A percentile compares a stretch with the other conserved stretches of the same genome.
These are phyloP conservation scores for Tulasnella sp. DNA, from an alignment of 768 basidiomycete species.

Conservation along the genomic window DNA sequence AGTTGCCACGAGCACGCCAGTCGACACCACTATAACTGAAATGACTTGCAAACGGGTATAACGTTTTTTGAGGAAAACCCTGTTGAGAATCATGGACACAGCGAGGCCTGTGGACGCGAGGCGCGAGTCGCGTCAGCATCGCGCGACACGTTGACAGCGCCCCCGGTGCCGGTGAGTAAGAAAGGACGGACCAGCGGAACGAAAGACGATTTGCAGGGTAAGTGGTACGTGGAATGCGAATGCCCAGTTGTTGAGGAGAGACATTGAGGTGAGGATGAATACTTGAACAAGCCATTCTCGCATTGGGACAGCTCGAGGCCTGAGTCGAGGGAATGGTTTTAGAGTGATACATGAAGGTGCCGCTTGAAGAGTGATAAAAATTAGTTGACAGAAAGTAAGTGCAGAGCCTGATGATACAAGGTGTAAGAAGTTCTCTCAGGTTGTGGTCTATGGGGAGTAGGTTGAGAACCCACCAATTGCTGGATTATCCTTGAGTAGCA, in stretches of 20 bases:
- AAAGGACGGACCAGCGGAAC: constrained; percentile 63
- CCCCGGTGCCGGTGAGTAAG: not conserved
- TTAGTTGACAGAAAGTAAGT: constrained; percentile 79
- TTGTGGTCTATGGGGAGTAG: not conserved
- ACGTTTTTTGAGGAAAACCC: constrained; percentile 51
- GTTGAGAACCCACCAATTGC: constrained; percentile 50
- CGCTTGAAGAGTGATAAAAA: constrained; percentile 66
- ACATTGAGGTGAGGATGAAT: constrained; percentile 58
- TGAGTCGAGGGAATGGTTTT: constrained; percentile 47
- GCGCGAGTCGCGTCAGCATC: constrained; percentile 26
- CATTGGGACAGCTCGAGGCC: constrained; percentile 65
- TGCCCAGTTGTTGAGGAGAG: constrained; percentile 76
- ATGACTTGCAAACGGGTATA: constrained; percentile 62
- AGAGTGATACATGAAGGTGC: constrained; percentile 59
- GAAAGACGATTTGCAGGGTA: constrained; percentile 76
- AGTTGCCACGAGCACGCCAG: constrained; percentile 69
- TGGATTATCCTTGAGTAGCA: constrained; percentile 64
- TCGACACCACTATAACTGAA: constrained; percentile 62
- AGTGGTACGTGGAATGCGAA: constrained; percentile 73
- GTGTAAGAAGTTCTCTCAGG: constrained; percentile 11
- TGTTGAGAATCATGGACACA: constrained; percentile 72
- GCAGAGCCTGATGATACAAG: constrained; percentile 54
- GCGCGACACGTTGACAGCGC: not conserved
- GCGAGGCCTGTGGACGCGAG: constrained; percentile 52
- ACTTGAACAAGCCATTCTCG: constrained; percentile 68